phyloP scores from a whole-genome alignment of 176 grass and related monocot genomes.

The Otatea glauca region DNA sequence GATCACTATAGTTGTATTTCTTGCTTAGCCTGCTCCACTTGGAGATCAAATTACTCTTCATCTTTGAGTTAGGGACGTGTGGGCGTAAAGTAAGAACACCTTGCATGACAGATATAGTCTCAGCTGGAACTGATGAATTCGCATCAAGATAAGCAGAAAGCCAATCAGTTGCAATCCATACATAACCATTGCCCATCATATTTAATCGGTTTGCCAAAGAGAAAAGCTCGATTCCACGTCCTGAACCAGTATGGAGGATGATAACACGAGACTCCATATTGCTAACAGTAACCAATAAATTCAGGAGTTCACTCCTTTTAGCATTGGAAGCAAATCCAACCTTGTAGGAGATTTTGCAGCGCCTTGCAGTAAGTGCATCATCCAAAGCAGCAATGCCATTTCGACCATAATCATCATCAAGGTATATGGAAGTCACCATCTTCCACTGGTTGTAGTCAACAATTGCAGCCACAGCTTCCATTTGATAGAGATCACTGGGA shows the following conservation, averaged over 20 bases:
- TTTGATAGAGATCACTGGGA: slow-evolving; percentile 84
- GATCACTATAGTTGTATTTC: slow-evolving; percentile 62
- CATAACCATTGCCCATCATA: slow-evolving; percentile 87
- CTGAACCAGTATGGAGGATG: slow-evolving; percentile 61
- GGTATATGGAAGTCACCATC: slow-evolving; percentile 73
- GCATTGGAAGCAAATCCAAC: slow-evolving; percentile 53
- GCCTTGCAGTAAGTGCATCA: slow-evolving; percentile 64
- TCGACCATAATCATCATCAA: slow-evolving; percentile 90
- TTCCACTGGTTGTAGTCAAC: slow-evolving; percentile 86
- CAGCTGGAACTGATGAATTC: slow-evolving; percentile 57
- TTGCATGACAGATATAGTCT: slow-evolving; percentile 78
- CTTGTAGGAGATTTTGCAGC: slow-evolving; percentile 79
- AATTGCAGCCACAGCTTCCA: slow-evolving; percentile 78
- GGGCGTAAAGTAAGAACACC: slow-evolving; percentile 78
- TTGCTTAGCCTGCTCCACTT: slow-evolving; percentile 69
- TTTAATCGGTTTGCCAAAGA: slow-evolving; percentile 68
- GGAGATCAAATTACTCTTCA: slow-evolving; percentile 71
- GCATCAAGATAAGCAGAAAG: slow-evolving; percentile 77
- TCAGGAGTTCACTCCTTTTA: slow-evolving; percentile 59
- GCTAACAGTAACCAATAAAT: slow-evolving; percentile 64
- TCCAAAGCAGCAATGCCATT: slow-evolving; percentile 89
- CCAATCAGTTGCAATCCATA: slow-evolving; percentile 97
- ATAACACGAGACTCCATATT: slow-evolving; percentile 89
- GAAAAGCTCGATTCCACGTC: slow-evolving; percentile 56
- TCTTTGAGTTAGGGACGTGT: slow-evolving; percentile 69